Base-by-base conservation (phyloP, 2,329 filamentous ascomycete genomes). In the Fusarium sp. region DNA sequence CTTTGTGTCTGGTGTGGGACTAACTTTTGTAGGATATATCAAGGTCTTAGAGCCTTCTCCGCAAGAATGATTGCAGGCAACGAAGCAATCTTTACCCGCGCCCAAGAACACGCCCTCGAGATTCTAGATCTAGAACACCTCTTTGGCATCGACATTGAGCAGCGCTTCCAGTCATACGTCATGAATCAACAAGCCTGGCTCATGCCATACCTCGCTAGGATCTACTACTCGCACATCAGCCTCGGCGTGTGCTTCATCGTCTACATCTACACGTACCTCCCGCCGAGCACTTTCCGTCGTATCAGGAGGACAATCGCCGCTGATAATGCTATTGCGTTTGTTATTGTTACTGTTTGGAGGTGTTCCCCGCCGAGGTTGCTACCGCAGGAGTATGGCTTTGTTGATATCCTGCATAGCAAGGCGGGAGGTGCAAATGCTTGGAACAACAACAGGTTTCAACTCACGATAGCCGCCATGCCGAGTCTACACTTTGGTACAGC, bases 391-490 rank as follows among this genome's bases (percentile, higher is more conserved):
- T 86, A 87, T 17, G 86, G 86, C 25, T 88, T 85, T 74, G 70
- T 86, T 66, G 87, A 88, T 68, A 75, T 86, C 15, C 79, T 87
- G 8, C 85, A 87, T 57, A 72, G 78, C 57, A 79, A 77, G 47
- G 70, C 70, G 10, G 43, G 78, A 65, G 62, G 73, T 1, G 74
- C 71, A 10, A 82, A 76, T 43, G 77, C 76, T 2, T 87, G 85
- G 86, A 85, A 82, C 20, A 80, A 86, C 63, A 87, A 87, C 70
- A 80, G 80, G 22, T 86, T 85, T 65, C 84, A 86, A 72, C 76
- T 87, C 12, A 87, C 84, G 9, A 86, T 87, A 67, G 86, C 85
- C 0, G 86, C 86, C 30, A 87, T 87, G 85, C 86, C 86, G 2
- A 86, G 83, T 20, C 75, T 87, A 15, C 86, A 87, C 71, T 87